Evolutionary conservation across 1,284 basidiomycete genomes (phyloP), one percentile per base, ranked within the genome.

Genomic region (Apiotrichum akiyoshidainum): DNA sequence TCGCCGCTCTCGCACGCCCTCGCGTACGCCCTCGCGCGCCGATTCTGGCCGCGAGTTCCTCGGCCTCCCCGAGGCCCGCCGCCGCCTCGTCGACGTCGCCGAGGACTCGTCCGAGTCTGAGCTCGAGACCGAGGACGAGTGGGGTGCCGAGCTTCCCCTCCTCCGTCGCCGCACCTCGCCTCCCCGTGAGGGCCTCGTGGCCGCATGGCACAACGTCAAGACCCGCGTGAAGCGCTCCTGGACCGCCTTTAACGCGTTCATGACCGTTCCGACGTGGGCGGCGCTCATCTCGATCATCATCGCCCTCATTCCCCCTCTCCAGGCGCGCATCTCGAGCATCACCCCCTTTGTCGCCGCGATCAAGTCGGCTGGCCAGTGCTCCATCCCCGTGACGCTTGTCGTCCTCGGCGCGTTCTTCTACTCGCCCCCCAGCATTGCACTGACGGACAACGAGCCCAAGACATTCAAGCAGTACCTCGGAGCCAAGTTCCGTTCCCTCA

Each of bases 401-500:
- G 92, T 96, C 10, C 86, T 97, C 46, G 93, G 93, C 17, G 92
- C 90, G 9, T 96, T 94, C 81, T 96, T 96, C 76, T 87, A 89
- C 62, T 64, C 72, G 1, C 75, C 75, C 4, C 56, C 65, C 2
- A 33, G 55, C 35, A 59, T 64, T 46, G 7, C 54, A 2, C 55
- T 67, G 7, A 52, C 56, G 12, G 34, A 52, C 12, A 48, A 60
- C 26, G 49, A 61, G 44, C 51, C 51, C 26, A 54, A 46, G 46
- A 42, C 41, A 17, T 26, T 58, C n/a, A 33, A 14, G 22, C 65
- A 65, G 6, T 71, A 63, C 58, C 58, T 73, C 60, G 57, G 70
- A 57, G 64, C 68, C 54, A 69, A 72, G 55, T 52, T 75, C 52
- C 61, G 63, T 35, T 48, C 59, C 5, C n/a, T 69, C 33, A 59